Percentiles rank a stretch among this genome's conserved stretches.
These are phyloP conservation scores for Gossypium aridum DNA, from an alignment of 441 rosid species.

Conservation along the genomic window DNA sequence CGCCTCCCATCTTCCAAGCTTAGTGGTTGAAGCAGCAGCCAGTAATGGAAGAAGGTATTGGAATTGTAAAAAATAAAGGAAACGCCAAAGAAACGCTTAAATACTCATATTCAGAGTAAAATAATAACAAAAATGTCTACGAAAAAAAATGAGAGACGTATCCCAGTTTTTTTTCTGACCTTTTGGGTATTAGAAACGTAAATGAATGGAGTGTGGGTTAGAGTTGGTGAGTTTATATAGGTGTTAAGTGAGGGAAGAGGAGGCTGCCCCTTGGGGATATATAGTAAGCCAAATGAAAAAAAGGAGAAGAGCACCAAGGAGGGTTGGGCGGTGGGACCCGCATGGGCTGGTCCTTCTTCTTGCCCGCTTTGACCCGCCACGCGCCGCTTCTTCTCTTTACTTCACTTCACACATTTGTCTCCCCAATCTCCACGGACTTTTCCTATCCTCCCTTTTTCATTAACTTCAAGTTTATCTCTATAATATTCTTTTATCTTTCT, in stretches of 20 bases:
- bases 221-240: background rate
- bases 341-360: background rate
- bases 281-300: background rate
- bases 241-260: background rate
- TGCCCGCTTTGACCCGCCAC: slow-evolving; percentile 11
- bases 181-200: background rate
- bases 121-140: background rate
- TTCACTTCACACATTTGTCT: background rate
- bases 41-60: background rate
- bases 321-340: slow-evolving; percentile 7
- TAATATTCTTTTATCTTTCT: background rate
- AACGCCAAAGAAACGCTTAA: background rate
- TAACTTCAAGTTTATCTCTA: too few relatives aligned
- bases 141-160: background rate
- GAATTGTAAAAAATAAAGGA: background rate
- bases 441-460: background rate
- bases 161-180: too few relatives aligned
- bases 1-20: slow-evolving; percentile 29
- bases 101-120: slow-evolving; percentile 3
- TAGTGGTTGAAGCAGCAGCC: background rate
- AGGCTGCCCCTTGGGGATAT: background rate
- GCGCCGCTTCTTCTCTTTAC: slow-evolving; percentile 9
- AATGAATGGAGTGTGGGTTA: background rate
- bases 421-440: background rate
- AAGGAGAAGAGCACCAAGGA: background rate